Percentiles rank a stretch among this genome's conserved stretches.
phyloP scores from a whole-genome alignment of 352 stramenopile species.

The Pythium grandisporangium region DNA sequence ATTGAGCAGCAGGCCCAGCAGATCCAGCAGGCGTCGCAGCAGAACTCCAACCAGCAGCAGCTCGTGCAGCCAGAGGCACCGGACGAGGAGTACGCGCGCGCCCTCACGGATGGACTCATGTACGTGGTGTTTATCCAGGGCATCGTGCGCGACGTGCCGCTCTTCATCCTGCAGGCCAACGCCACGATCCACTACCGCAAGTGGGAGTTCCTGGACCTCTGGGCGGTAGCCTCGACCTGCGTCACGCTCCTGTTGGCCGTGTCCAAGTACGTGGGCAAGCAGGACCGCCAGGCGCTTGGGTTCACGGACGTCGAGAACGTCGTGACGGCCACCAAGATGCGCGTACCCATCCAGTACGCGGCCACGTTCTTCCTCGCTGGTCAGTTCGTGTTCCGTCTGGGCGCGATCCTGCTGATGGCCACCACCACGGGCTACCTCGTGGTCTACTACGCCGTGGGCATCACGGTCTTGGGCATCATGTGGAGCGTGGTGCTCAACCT shows the following conservation, averaged over 20 bases:
- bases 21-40: slow-evolving; percentile 2
- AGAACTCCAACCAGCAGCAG: background rate
- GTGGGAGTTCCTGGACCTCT: slow-evolving; percentile 56
- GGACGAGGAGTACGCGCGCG: slow-evolving; percentile 1
- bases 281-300: background rate
- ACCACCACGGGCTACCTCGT: slow-evolving; percentile 45
- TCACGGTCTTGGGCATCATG: slow-evolving; percentile 25
- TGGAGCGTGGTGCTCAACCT: slow-evolving; percentile 23
- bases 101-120: slow-evolving; percentile 21
- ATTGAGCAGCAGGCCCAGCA: too few species aligned
- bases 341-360: slow-evolving; percentile 2
- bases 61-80: background rate
- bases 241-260: slow-evolving; percentile 39
- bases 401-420: slow-evolving; percentile 51
- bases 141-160: slow-evolving; percentile 57
- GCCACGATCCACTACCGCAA: slow-evolving; percentile 78
- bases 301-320: background rate
- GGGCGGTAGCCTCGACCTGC: slow-evolving; percentile 39
- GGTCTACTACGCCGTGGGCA: slow-evolving; percentile 19
- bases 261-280: slow-evolving; percentile 29
- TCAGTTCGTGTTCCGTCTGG: slow-evolving; percentile 50
- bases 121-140: slow-evolving; percentile 58
- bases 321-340: background rate
- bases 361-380: slow-evolving; percentile 37
- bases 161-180: slow-evolving; percentile 70